Evolutionary conservation across 306 rosid species (phyloP).

Genomic region (Trichosanthes cucumerina): DNA sequence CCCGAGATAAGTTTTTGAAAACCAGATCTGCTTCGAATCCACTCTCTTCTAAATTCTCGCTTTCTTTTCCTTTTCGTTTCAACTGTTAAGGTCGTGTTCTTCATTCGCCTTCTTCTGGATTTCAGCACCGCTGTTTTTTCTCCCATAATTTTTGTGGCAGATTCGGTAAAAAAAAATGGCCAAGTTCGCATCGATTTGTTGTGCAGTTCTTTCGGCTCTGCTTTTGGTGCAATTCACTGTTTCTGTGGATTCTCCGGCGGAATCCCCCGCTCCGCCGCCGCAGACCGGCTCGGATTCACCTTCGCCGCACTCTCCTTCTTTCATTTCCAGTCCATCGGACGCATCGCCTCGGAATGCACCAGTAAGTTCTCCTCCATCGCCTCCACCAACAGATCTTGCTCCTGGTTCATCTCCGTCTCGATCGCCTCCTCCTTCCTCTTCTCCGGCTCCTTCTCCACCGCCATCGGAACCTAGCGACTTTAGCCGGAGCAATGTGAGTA

Average conservation of each 20-base stretch:
- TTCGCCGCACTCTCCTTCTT: slow-evolving; percentile 4
- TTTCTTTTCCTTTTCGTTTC: background rate
- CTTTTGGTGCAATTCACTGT: slow-evolving; percentile 18
- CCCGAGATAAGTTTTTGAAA: slow-evolving; percentile 6
- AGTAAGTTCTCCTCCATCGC: slow-evolving; percentile 15
- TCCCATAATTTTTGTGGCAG: background rate
- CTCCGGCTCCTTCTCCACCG: slow-evolving; percentile 17
- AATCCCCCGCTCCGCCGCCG: slow-evolving; percentile 32
- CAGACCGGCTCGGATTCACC: slow-evolving; percentile 11
- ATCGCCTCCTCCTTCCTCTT: slow-evolving; percentile 21
- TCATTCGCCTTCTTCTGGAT: slow-evolving; percentile 2
- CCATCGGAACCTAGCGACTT: slow-evolving; percentile 10
- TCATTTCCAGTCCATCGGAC: slow-evolving; percentile 3
- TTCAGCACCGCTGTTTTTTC: background rate
- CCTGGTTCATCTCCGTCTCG: slow-evolving; percentile 22
- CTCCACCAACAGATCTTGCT: slow-evolving; percentile 16
- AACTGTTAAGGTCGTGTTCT: slow-evolving; percentile 27
- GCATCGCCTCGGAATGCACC: slow-evolving; percentile 4
- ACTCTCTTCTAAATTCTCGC: background rate
- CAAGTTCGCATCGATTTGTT: slow-evolving; percentile 6
- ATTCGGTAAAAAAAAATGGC: slow-evolving; percentile 22
- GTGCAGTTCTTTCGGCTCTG: slow-evolving; percentile 16
- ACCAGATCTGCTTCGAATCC: slow-evolving; percentile 7
- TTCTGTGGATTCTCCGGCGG: slow-evolving; percentile 24
- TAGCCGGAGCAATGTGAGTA: background rate